Conservation (phyloP, 805 yeast genomes). For the Pichia heedii region DNA sequence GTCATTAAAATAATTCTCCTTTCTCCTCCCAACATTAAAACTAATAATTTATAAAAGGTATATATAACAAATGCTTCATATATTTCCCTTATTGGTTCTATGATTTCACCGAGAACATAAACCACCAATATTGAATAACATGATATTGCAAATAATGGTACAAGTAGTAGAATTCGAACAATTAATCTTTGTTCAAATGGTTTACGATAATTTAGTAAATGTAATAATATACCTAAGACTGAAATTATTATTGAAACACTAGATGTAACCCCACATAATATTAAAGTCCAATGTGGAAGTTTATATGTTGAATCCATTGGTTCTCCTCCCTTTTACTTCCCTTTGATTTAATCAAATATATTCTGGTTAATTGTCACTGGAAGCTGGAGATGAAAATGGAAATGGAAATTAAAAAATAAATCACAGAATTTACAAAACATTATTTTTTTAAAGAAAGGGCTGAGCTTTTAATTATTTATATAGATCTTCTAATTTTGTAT, state of each 20-base stretch:
- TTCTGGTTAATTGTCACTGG: too few relatives aligned
- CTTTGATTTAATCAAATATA: too few relatives aligned
- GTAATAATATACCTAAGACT: conserved; percentile 38
- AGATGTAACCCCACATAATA: conserved; percentile 7
- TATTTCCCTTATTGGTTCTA: conserved; percentile 78
- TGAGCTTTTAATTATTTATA: too few relatives aligned
- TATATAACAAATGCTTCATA: conserved; percentile 96
- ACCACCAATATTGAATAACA: conserved; percentile 51
- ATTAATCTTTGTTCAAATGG: conserved; percentile 83
- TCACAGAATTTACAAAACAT: too few relatives aligned
- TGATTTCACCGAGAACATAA: conserved; percentile 34
- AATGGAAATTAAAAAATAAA: too few relatives aligned
- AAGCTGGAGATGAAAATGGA: too few relatives aligned
- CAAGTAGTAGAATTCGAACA: conserved; percentile 70
- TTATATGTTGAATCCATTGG: conserved; percentile 2
- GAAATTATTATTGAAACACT: conserved; percentile 33
- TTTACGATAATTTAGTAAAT: conserved; percentile 67
- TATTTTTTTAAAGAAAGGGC: too few relatives aligned
- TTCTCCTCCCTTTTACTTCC: too few relatives aligned
- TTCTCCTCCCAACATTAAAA: conserved; percentile 87
- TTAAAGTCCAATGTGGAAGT: conserved; percentile 1
- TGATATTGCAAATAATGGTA: conserved; percentile 71
- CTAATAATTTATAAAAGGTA: conserved; percentile 78
- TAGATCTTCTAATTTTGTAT: too few relatives aligned
- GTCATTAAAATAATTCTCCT: conserved; percentile 57